These are phyloP conservation scores for Sugiyamaella neomexicana DNA, from an alignment of 1,139 yeast genomes.

Conservation along the genomic window DNA sequence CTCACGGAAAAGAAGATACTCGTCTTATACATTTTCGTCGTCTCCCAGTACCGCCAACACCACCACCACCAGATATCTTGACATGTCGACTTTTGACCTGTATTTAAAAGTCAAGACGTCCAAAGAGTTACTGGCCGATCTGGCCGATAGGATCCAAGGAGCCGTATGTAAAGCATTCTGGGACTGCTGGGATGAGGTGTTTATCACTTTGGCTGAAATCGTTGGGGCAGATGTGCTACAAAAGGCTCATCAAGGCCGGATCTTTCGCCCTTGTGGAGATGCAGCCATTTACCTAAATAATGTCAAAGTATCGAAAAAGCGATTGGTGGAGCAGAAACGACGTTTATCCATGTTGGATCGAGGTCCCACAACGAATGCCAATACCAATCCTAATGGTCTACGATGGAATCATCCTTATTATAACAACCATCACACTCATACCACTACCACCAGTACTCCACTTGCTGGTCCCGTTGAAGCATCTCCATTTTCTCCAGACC, in stretches of 20 bases:
- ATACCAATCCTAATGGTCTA: not conserved
- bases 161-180: conserved; percentile 40
- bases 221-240: conserved; percentile 36
- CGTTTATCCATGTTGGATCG: conserved; percentile 26
- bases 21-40: too few species aligned
- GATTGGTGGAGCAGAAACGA: conserved; percentile 28
- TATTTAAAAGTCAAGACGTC: conserved; percentile 34
- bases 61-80: conserved; percentile 10
- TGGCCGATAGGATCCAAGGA: conserved; percentile 39
- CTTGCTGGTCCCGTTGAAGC: too few species aligned
- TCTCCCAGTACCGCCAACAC: not conserved
- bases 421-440: not conserved
- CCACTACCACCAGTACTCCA: too few species aligned
- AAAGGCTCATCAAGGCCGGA: conserved; percentile 35
- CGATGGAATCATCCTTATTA: not conserved
- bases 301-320: conserved; percentile 29
- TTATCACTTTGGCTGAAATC: conserved; percentile 36
- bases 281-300: conserved; percentile 38
- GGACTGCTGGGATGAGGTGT: conserved; percentile 40
- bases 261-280: conserved; percentile 39
- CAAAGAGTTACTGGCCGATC: conserved; percentile 34
- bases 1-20: too few species aligned
- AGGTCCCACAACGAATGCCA: too few species aligned
- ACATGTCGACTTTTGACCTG: conserved; percentile 30
- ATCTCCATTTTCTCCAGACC: conserved; percentile 8